Evolutionary conservation across 2,329 filamentous ascomycete genomes (phyloP), one percentile per base, ranked within the genome.

Genomic region (Fusarium mundagurra): DNA sequence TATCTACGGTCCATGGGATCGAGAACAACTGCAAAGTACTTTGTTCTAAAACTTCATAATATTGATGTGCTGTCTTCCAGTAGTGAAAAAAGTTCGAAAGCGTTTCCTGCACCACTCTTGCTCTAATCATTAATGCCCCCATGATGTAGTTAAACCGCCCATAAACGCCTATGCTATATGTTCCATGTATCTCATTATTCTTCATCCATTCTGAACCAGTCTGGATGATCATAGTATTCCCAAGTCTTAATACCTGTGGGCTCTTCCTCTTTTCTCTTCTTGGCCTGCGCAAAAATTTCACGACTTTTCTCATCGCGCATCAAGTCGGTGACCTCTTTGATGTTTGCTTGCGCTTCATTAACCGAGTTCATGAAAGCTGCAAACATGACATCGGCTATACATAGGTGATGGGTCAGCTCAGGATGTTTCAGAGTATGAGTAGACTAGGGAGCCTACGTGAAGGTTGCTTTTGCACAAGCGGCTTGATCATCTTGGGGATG

Each of bases 231-330:
- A 62, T 84, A 86, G 27, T 89, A 85, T 54, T 84, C 85, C 90
- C 90, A 92, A 5, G 87, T 86, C 74, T 86, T 88, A 72, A 92
- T 91, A 8, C 86, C 88, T 58, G 85, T 84, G 0, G 88, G 87
- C 48, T 90, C 87, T 44, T 87, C 85, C 61, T 86, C 82, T 24
- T 86, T 86, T 74, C 90, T 91, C 75, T 87, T 85, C 45, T 81
- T 84, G 4, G 86, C 88, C 64, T 88, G 85, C 17, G 87, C 84
- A 61, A 92, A 82, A 17, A 90, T 83, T 60, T 85, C 85, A 50
- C 83, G 84, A 68, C 82, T 87, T 50, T 85, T 83, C 9, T 87
- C 85, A 72, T 84, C 83, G 17, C 80, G 84, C 77, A 88, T 85
- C 12, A 86, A 78, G 10, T 86, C 80, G 11, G 83, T 83, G 61